phyloP scores from a whole-genome alignment of 2,329 filamentous ascomycete genomes.

The Xenoacremonium recifei region DNA sequence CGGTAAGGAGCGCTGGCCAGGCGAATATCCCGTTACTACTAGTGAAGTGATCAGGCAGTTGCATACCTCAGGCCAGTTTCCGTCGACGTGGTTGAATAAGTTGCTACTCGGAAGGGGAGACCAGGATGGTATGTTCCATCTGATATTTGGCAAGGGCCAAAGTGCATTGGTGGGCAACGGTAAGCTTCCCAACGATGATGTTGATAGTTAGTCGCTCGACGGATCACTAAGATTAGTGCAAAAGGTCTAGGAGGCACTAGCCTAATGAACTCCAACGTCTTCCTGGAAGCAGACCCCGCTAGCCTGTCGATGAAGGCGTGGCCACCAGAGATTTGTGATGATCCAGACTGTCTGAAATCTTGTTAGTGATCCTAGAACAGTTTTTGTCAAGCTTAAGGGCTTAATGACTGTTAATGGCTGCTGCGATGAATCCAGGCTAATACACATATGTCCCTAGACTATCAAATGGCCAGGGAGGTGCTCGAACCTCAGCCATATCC shows the following conservation, averaged over 20 bases:
- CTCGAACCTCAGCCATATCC: conserved; percentile 61
- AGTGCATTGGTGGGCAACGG: no score
- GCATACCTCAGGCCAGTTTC: conserved; percentile 54
- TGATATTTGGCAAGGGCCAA: conserved; percentile 62
- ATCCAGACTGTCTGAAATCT: no score
- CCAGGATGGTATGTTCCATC: conserved; percentile 61
- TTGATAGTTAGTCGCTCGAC: no score
- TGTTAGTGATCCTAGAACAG: no score
- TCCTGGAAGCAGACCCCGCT: conserved; percentile 55
- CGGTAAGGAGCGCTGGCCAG: conserved; percentile 64
- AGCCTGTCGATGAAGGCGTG: conserved; percentile 54
- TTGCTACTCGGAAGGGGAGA: conserved; percentile 42
- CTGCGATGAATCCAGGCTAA: no score
- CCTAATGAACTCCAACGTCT: conserved; percentile 67
- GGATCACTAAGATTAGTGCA: no score
- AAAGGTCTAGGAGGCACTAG: conserved; percentile 66
- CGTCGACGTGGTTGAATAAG: conserved; percentile 14
- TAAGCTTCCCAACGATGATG: no score
- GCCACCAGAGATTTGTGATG: conserved; percentile 62
- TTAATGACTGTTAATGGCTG: no score
- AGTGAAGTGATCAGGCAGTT: conserved; percentile 49
- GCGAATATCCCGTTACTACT: conserved; percentile 57
- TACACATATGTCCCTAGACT: no score
- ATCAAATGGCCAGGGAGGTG: conserved; percentile 52
- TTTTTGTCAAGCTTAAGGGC: no score